These are phyloP conservation scores for Colletotrichum acutatum DNA, from an alignment of 2,329 filamentous ascomycete species.

Conservation along the genomic window DNA sequence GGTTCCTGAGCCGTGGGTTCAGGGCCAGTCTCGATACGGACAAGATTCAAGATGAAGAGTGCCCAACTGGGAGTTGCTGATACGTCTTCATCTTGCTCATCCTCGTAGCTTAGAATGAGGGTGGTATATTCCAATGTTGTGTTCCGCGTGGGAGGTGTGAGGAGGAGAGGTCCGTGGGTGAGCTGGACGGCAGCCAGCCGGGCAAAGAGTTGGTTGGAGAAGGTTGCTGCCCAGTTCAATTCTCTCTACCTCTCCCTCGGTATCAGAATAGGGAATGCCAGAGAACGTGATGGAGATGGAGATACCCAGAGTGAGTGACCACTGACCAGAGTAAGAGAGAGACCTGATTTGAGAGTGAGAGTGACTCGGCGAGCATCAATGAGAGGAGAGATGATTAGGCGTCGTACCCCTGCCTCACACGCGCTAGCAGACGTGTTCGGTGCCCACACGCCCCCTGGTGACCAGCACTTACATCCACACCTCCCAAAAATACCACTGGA, in stretches of 20 bases:
- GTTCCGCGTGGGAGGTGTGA: not conserved
- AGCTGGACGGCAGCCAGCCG: not conserved
- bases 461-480: not conserved
- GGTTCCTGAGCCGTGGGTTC: constrained; percentile 10
- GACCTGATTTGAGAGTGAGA: not conserved
- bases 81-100: not conserved
- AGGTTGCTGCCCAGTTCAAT: not conserved
- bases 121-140: not conserved
- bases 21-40: not conserved
- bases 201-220: not conserved
- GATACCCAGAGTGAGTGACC: not conserved
- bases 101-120: not conserved
- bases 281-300: not conserved
- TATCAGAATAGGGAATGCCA: not conserved
- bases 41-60: constrained; percentile 1
- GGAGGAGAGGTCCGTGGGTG: not conserved
- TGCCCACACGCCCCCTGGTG: constrained; percentile 21
- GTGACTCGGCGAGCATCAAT: not conserved
- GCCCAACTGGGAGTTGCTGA: not conserved
- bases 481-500: constrained; percentile 20
- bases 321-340: not conserved
- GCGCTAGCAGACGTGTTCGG: constrained; percentile 33
- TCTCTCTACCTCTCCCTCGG: not conserved
- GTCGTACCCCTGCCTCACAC: constrained; percentile 2
- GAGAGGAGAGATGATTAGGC: constrained; percentile 8